Evolutionary conservation across 345 rosid genomes (phyloP).

Genomic region (Anastatica hierochuntica): DNA sequence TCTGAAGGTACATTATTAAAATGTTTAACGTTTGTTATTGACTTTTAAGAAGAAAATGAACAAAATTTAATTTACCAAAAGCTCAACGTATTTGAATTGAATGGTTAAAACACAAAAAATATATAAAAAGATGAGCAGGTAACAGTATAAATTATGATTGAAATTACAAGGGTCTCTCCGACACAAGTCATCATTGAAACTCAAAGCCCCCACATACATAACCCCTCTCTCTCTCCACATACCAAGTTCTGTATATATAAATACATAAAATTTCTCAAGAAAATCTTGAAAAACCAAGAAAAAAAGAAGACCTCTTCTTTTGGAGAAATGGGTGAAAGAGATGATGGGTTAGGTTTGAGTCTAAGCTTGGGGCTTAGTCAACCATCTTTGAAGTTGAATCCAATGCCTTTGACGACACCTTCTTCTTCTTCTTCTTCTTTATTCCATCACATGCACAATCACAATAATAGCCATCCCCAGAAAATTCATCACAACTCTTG

Average conservation of each 20-base stretch:
- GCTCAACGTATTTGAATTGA: slow-evolving; percentile 11
- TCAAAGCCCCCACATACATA: slow-evolving; percentile 10
- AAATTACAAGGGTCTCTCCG: slow-evolving; percentile 41
- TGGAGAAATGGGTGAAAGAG: slow-evolving; percentile 41
- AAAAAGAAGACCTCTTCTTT: neutral
- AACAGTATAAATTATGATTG: slow-evolving; percentile 33
- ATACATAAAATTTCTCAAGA: slow-evolving; percentile 21
- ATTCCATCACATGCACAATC: neutral
- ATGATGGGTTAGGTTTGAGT: slow-evolving; percentile 42
- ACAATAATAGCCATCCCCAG: neutral
- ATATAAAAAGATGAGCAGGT: neutral
- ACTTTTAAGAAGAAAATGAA: slow-evolving; percentile 6
- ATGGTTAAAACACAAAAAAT: neutral
- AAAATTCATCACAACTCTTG: slow-evolving; percentile 13
- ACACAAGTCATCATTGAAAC: slow-evolving; percentile 51
- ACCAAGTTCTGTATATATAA: slow-evolving; percentile 8
- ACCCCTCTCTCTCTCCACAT: slow-evolving; percentile 22
- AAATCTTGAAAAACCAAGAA: slow-evolving; percentile 1
- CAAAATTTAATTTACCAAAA: neutral
- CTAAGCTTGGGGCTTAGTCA: slow-evolving; percentile 12
- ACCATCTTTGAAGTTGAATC: slow-evolving; percentile 36
- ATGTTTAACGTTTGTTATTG: slow-evolving; percentile 15
- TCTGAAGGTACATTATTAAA: neutral
- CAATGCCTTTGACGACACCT: slow-evolving; percentile 22
- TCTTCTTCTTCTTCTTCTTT: slow-evolving; percentile 22